Evolutionary conservation across 495 filamentous ascomycete species (phyloP).

Genomic region (Neurospora tetraspora): DNA sequence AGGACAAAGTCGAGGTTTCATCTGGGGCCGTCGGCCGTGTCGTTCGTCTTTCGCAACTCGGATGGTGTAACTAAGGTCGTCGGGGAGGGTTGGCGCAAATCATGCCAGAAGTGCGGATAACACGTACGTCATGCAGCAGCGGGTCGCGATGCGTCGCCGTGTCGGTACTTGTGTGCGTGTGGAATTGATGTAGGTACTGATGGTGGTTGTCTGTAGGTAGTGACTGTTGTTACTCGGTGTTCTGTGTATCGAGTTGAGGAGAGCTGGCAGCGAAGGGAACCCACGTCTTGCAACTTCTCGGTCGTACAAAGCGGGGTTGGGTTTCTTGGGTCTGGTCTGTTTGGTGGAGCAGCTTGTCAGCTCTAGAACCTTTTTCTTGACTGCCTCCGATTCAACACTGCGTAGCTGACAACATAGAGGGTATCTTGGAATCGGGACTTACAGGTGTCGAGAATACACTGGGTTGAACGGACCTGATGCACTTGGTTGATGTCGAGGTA

Average conservation of each 20-base stretch:
- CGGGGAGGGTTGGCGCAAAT: conserved; percentile 1
- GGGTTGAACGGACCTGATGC: not conserved
- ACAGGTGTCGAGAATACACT: not conserved
- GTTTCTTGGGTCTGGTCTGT: not conserved
- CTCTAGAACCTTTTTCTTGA: not conserved
- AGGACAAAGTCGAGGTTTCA: conserved; percentile 18
- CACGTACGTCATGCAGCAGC: conserved; percentile 4
- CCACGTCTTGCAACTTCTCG: not conserved
- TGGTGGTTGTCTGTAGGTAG: conserved; percentile 1
- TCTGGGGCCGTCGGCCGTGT: conserved; percentile 13
- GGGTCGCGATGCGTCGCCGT: not conserved
- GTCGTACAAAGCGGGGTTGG: not conserved
- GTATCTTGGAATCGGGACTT: not conserved
- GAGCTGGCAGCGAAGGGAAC: not conserved
- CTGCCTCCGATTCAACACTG: not conserved
- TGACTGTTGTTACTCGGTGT: not conserved
- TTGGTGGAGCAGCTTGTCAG: not conserved
- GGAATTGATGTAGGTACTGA: not conserved
- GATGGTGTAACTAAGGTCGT: not conserved
- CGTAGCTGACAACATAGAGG: not conserved
- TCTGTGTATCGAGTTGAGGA: not conserved
- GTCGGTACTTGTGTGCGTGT: not conserved
- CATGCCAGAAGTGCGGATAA: not conserved
- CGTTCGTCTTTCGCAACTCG: not conserved
- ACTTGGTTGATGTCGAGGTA: not conserved